phyloP scores from a whole-genome alignment of 495 filamentous ascomycete genomes.

The Thermothielavioides terrestris region DNA sequence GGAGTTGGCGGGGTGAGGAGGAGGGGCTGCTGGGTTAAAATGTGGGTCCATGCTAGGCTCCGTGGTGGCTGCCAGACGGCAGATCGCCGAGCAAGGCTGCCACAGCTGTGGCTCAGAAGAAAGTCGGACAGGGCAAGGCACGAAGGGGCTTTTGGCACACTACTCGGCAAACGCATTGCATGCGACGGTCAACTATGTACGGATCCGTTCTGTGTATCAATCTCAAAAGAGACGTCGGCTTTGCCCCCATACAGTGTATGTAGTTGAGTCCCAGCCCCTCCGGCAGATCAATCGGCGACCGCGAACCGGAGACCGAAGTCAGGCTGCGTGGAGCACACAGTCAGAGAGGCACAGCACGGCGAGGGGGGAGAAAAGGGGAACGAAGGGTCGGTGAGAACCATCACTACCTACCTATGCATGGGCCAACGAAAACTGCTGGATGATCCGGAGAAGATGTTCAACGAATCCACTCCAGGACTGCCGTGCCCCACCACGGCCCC shows the following conservation, averaged over 20 bases:
- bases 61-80: neutral
- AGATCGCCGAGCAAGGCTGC: neutral
- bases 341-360: neutral
- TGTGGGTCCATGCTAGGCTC: neutral
- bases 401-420: no score
- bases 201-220: no score
- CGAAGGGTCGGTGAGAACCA: neutral
- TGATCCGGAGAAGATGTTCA: no score
- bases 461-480: no score
- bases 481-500: no score
- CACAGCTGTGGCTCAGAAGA: neutral
- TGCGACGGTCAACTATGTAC: no score
- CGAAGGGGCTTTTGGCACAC: no score
- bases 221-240: no score
- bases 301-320: neutral
- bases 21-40: conserved; percentile 9
- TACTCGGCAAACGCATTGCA: no score
- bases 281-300: neutral
- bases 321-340: no score
- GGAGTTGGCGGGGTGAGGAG: conserved; percentile 1
- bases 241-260: neutral
- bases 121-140: no score
- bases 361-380: neutral
- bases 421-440: no score
- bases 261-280: neutral